These are phyloP conservation scores for Isabelozyma heimii DNA, from an alignment of 805 yeast species.

Conservation along the genomic window DNA sequence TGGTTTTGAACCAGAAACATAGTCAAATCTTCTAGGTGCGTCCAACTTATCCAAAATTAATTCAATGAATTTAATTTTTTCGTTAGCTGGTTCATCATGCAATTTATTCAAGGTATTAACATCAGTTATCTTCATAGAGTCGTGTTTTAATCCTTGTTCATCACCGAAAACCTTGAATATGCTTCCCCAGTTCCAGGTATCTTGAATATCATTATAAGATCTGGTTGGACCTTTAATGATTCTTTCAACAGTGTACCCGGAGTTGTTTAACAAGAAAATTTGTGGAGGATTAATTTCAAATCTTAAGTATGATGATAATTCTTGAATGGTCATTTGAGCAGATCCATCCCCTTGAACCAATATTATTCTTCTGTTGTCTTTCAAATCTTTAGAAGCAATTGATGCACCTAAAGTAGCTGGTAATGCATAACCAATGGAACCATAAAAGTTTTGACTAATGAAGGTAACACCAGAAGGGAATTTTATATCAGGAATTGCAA, in stretches of 20 bases:
- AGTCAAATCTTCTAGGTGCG: constrained; percentile 20
- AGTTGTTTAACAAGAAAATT: constrained; percentile 74
- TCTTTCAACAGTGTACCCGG: constrained; percentile 89
- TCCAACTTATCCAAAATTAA: constrained; percentile 25
- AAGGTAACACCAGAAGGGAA: constrained; percentile 54
- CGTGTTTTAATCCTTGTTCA: constrained; percentile 17
- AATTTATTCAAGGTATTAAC: constrained; percentile 17
- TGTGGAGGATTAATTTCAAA: constrained; percentile 57
- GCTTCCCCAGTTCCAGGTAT: constrained; percentile 78
- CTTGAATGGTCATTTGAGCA: constrained; percentile 93
- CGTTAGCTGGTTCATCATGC: neutral
- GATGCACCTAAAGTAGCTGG: constrained; percentile 86
- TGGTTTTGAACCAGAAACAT: constrained; percentile 5
- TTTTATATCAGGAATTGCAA: constrained; percentile 65
- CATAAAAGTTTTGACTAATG: constrained; percentile 70
- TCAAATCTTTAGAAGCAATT: constrained; percentile 62
- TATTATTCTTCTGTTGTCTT: constrained; percentile 53
- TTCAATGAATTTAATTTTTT: constrained; percentile 23
- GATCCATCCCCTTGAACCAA: constrained; percentile 91
- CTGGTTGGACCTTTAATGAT: constrained; percentile 76
- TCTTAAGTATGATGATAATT: constrained; percentile 63
- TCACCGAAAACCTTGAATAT: constrained; percentile 67
- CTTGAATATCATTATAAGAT: constrained; percentile 78
- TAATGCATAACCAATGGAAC: constrained; percentile 85
- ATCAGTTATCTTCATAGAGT: constrained; percentile 15